phyloP scores from a whole-genome alignment of 2,329 filamentous ascomycete genomes.

The Sclerotinia subarctica region DNA sequence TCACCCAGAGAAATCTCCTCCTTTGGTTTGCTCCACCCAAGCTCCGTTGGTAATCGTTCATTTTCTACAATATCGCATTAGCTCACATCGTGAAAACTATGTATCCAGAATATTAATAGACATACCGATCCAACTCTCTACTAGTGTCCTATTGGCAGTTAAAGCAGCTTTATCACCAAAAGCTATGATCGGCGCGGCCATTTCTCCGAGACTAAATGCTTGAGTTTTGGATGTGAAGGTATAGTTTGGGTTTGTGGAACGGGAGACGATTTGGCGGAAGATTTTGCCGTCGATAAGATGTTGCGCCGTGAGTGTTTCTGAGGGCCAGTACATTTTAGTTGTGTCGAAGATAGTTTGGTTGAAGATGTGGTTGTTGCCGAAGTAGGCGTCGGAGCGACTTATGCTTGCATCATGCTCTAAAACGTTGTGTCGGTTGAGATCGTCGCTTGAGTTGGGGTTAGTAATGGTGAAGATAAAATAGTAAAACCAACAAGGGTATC shows the following conservation, averaged over 20 bases:
- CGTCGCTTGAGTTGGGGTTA: background rate
- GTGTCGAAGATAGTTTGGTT: constrained; percentile 46
- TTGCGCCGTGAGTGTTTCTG: background rate
- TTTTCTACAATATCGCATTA: constrained; percentile 1
- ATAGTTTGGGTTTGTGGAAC: background rate
- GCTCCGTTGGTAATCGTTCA: background rate
- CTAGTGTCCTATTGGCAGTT: background rate
- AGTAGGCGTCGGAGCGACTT: constrained; percentile 48
- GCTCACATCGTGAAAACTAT: fast-evolving
- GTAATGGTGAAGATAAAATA: constrained; percentile 27
- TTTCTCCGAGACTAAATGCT: constrained; percentile 9
- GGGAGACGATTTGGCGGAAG: background rate
- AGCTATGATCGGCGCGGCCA: background rate
- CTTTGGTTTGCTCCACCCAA: background rate
- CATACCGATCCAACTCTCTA: constrained; percentile 7
- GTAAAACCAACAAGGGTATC: no score
- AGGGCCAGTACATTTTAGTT: constrained; percentile 4
- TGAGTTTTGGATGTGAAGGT: background rate
- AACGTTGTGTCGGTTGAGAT: constrained; percentile 7
- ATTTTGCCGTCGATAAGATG: constrained; percentile 3
- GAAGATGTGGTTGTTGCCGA: constrained; percentile 52
- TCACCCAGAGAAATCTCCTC: background rate
- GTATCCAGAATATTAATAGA: background rate
- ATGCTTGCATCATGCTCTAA: constrained; percentile 9
- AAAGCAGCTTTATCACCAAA: constrained; percentile 2